phyloP scores from a whole-genome alignment of 345 rosid genomes.

The Psidium friedrichsthalianum region DNA sequence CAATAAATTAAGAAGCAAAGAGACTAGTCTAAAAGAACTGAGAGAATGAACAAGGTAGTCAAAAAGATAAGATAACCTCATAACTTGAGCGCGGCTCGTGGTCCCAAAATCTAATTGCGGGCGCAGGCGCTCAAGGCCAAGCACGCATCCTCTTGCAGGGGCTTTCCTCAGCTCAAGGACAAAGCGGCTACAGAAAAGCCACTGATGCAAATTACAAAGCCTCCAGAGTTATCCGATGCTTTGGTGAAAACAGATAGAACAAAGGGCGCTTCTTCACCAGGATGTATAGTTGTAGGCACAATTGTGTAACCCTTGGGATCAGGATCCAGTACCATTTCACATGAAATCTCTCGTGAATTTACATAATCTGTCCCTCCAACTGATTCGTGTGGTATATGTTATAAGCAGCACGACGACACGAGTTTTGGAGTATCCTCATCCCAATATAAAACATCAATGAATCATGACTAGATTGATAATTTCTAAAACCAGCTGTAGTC shows the following conservation, averaged over 20 bases:
- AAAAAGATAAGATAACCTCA: not conserved
- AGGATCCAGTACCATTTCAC: constrained; percentile 99
- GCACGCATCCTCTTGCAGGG: not conserved
- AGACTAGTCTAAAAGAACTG: not conserved
- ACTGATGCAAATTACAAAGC: constrained; percentile 30
- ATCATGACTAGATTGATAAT: constrained; percentile 93
- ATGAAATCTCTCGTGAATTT: constrained; percentile 98
- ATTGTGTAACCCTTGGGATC: constrained; percentile 99
- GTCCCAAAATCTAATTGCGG: not conserved
- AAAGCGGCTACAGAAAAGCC: not conserved
- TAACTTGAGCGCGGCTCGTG: not conserved
- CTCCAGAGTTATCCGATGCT: constrained; percentile 70
- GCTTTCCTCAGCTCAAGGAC: not conserved
- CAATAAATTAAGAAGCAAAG: not conserved
- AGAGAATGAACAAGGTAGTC: not conserved
- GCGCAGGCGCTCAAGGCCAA: not conserved
- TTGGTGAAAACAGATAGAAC: constrained; percentile 95
- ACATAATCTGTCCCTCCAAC: constrained; percentile 99
- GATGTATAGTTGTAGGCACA: constrained; percentile 97
- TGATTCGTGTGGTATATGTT: constrained; percentile 92
- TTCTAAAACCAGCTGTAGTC: constrained; percentile 86
- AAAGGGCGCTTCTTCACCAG: constrained; percentile 99
- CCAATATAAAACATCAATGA: constrained; percentile 94
- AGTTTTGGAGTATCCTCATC: constrained; percentile 94
- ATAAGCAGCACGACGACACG: constrained; percentile 86